phyloP scores from a whole-genome alignment of 371 early-diverging fungal species.

The Basidiobolus meristosporus region DNA sequence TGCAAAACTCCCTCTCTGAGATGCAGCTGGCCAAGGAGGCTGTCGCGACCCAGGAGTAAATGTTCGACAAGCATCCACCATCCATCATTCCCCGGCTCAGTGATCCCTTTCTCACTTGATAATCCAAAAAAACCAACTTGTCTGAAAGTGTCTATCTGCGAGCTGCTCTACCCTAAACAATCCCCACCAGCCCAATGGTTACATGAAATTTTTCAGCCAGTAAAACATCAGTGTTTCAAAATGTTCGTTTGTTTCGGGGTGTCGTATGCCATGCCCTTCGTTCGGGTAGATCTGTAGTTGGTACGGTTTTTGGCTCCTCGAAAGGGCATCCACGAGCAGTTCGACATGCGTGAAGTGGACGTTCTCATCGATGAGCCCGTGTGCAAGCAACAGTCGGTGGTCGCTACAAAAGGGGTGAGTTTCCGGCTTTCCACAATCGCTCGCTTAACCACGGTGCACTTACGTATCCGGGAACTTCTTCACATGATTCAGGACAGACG shows the following conservation, averaged over 20 bases:
- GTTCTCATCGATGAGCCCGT: conserved; percentile 69
- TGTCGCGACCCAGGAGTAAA: too few species aligned
- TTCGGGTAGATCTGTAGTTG: conserved; percentile 44
- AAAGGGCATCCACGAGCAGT: conserved; percentile 26
- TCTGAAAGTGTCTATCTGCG: too few species aligned
- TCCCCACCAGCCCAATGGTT: too few species aligned
- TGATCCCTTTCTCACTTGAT: too few species aligned
- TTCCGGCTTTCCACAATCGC: neutral
- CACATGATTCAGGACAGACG: conserved; percentile 27
- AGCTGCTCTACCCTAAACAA: too few species aligned
- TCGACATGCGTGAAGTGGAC: conserved; percentile 57
- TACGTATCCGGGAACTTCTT: conserved; percentile 41
- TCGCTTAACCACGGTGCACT: neutral
- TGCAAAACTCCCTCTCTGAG: too few species aligned
- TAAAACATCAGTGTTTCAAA: conserved; percentile 62
- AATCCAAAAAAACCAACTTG: too few species aligned
- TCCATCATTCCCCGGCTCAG: too few species aligned
- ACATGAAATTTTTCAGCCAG: conserved; percentile 40
- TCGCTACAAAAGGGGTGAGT: conserved; percentile 11
- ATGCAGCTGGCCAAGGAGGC: too few species aligned
- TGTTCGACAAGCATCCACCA: too few species aligned
- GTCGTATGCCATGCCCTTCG: conserved; percentile 57
- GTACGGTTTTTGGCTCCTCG: conserved; percentile 32
- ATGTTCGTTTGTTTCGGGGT: conserved; percentile 48
- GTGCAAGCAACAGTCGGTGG: conserved; percentile 46